A percentile compares a stretch with the other conserved stretches of the same genome.
phyloP scores from a whole-genome alignment of 768 basidiomycete species.

The Pisolithus microcarpus region DNA sequence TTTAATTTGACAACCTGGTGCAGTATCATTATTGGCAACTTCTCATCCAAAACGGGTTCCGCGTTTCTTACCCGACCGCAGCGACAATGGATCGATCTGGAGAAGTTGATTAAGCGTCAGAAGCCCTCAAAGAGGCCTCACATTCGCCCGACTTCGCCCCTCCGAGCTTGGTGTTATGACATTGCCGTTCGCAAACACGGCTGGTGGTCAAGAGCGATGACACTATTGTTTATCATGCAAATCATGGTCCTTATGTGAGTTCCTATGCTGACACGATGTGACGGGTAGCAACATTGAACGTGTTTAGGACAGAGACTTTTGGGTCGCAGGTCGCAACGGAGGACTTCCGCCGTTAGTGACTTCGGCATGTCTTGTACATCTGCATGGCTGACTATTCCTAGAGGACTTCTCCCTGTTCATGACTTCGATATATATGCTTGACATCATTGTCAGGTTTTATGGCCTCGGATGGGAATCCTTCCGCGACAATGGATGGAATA shows the following conservation, averaged over 20 bases:
- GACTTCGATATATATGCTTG: slow-evolving; percentile 65
- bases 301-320: slow-evolving; percentile 72
- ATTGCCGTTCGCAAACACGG: slow-evolving; percentile 89
- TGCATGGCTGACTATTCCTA: slow-evolving; percentile 24
- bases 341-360: slow-evolving; percentile 49
- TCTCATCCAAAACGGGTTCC: slow-evolving; percentile 77
- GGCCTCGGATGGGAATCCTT: slow-evolving; percentile 84
- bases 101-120: slow-evolving; percentile 82
- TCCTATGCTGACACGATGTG: neutral
- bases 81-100: slow-evolving; percentile 89
- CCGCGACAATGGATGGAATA: slow-evolving; percentile 88
- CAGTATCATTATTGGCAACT: slow-evolving; percentile 95
- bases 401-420: slow-evolving; percentile 73
- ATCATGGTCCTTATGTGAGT: slow-evolving; percentile 77
- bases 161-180: slow-evolving; percentile 86
- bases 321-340: slow-evolving; percentile 43
- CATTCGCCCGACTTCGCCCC: slow-evolving; percentile 39
- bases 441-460: slow-evolving; percentile 68
- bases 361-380: slow-evolving; percentile 1
- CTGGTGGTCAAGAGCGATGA: slow-evolving; percentile 83
- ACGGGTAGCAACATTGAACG: neutral
- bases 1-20: slow-evolving; percentile 10
- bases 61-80: slow-evolving; percentile 84
- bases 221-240: slow-evolving; percentile 70
- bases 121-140: slow-evolving; percentile 79